Conservation (phyloP, 495 filamentous ascomycete genomes). For the Xylaria intraflava region DNA sequence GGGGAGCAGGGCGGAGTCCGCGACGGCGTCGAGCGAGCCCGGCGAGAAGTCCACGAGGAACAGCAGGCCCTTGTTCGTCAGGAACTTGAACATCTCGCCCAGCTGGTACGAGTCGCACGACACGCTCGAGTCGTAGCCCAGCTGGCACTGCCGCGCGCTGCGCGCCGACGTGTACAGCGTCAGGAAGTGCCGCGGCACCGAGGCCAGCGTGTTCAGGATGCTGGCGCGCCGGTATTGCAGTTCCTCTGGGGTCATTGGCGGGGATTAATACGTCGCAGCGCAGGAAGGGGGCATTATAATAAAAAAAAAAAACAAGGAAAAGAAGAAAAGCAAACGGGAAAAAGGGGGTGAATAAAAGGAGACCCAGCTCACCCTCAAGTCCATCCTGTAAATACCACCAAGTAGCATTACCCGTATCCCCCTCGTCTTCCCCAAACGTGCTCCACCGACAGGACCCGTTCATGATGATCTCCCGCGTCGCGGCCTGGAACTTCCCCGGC, state of each 20-base stretch:
- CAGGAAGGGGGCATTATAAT: background rate
- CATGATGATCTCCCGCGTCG: slow-evolving; percentile 56
- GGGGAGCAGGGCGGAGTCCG: slow-evolving; percentile 28
- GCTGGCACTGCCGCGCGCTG: slow-evolving; percentile 59
- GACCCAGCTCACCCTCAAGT: slow-evolving; percentile 58
- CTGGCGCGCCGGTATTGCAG: slow-evolving; percentile 61
- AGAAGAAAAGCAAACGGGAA: background rate
- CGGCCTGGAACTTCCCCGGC: slow-evolving; percentile 42
- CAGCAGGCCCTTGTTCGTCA: slow-evolving; percentile 48
- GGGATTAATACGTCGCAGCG: slow-evolving; percentile 10
- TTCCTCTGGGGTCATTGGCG: slow-evolving; percentile 51
- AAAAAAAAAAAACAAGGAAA: background rate
- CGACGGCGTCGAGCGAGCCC: slow-evolving; percentile 23
- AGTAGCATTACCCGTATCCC: slow-evolving; percentile 30
- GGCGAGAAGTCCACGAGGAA: slow-evolving; percentile 43
- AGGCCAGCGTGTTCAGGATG: slow-evolving; percentile 68
- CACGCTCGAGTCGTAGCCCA: slow-evolving; percentile 65
- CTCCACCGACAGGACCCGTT: slow-evolving; percentile 61
- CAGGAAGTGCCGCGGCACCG: slow-evolving; percentile 68
- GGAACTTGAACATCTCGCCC: slow-evolving; percentile 79
- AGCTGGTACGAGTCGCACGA: slow-evolving; percentile 83
- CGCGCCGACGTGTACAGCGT: slow-evolving; percentile 55
- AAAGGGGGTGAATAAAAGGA: background rate
- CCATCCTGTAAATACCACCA: slow-evolving; percentile 73
- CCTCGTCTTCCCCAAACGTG: slow-evolving; percentile 35